phyloP scores from a whole-genome alignment of 2,329 filamentous ascomycete species.

The Plectosphaerella plurivora region DNA sequence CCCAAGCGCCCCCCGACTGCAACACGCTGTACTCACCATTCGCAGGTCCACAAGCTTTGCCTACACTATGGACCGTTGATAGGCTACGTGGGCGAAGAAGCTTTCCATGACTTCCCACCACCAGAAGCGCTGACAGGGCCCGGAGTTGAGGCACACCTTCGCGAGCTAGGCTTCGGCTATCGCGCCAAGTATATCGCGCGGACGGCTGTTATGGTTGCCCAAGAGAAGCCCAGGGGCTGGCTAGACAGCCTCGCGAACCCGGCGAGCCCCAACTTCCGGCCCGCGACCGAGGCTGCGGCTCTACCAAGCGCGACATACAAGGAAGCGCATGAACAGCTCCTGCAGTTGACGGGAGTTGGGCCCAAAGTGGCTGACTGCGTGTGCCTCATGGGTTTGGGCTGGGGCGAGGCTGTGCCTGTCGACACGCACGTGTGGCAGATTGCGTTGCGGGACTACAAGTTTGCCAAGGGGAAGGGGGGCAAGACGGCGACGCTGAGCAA shows the following conservation, averaged over 20 bases:
- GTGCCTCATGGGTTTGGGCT: conserved; percentile 91
- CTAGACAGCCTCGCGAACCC: conserved; percentile 74
- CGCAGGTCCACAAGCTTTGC: conserved; percentile 78
- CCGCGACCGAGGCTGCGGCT: conserved; percentile 35
- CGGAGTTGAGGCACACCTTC: conserved; percentile 74
- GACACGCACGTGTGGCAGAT: conserved; percentile 99
- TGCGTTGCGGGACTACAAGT: conserved; percentile 90
- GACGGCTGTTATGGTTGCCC: conserved; percentile 72
- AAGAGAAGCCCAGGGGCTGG: conserved; percentile 68
- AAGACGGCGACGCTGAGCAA: conserved; percentile 85
- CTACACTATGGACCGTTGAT: conserved; percentile 76
- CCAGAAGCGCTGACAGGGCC: conserved; percentile 68
- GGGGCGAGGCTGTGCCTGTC: conserved; percentile 91
- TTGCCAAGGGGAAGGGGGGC: conserved; percentile 68
- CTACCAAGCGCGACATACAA: conserved; percentile 62
- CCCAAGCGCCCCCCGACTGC: not conserved
- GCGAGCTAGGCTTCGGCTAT: conserved; percentile 88
- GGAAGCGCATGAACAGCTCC: conserved; percentile 72
- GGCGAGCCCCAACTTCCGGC: conserved; percentile 56
- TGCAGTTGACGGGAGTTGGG: conserved; percentile 80
- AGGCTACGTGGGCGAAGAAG: conserved; percentile 61
- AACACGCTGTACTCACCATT: not conserved
- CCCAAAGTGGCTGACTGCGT: conserved; percentile 98
- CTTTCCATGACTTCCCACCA: conserved; percentile 83
- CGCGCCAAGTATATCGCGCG: conserved; percentile 87